Conservation (phyloP, 306 rosid genomes). For the Heteromeles arbutifolia region DNA sequence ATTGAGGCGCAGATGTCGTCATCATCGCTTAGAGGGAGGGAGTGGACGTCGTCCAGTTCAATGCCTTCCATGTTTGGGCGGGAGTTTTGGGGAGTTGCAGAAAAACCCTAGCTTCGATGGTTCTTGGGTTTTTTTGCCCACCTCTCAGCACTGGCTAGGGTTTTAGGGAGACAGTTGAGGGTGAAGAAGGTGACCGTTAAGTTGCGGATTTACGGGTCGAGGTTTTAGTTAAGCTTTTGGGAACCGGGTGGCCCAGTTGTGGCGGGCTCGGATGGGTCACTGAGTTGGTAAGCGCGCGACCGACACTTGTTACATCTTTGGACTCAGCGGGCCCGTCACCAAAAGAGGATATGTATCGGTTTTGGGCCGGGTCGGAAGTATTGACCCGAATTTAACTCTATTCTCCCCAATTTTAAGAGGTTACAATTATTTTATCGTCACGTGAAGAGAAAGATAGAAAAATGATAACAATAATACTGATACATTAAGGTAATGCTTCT, state of each 20-base stretch:
- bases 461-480: too few species aligned
- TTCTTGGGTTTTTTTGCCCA: too few species aligned
- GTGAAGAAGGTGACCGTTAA: background rate
- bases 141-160: background rate
- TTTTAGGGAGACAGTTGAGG: conserved; percentile 7
- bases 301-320: background rate
- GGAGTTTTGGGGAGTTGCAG: conserved; percentile 2
- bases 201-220: background rate
- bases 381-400: background rate
- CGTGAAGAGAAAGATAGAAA: too few species aligned
- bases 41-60: conserved; percentile 34
- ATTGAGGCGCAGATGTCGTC: conserved; percentile 51
- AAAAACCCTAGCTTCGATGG: conserved; percentile 33
- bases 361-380: background rate
- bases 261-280: background rate
- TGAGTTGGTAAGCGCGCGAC: background rate
- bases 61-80: conserved; percentile 39
- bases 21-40: background rate
- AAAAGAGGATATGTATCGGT: too few species aligned
- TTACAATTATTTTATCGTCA: too few species aligned
- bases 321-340: background rate
- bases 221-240: background rate
- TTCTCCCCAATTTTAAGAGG: background rate
- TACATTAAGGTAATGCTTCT: too few species aligned
- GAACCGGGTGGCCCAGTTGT: background rate